phyloP scores from a whole-genome alignment of 805 yeast genomes.

The Wickerhamomyces hampshirensis region DNA sequence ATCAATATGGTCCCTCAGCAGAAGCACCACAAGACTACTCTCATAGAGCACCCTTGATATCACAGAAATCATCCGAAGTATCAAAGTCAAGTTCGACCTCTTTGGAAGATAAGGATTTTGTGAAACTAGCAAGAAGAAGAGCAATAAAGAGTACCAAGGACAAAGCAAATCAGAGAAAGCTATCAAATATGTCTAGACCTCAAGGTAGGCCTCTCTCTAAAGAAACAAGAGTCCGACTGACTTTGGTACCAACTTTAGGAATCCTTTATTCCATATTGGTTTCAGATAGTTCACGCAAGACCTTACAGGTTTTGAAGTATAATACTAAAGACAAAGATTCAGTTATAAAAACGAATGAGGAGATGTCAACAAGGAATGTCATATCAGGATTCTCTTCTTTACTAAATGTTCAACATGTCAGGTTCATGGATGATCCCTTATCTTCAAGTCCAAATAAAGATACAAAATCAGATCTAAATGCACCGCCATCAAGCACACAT shows the following conservation, averaged over 20 bases:
- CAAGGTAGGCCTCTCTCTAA: conserved; percentile 45
- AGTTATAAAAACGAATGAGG: conserved; percentile 13
- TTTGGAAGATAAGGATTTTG: conserved; percentile 12
- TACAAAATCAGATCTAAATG: too few relatives aligned
- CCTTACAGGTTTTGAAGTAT: conserved; percentile 21
- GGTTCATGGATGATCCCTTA: conserved; percentile 26
- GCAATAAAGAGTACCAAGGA: conserved; percentile 18
- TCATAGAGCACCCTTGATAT: conserved; percentile 1
- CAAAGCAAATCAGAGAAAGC: conserved; percentile 12
- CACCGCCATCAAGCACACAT: background rate
- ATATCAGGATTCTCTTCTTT: conserved; percentile 20
- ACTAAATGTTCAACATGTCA: conserved; percentile 18
- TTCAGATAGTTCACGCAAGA: conserved; percentile 24
- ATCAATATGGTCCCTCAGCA: too few relatives aligned
- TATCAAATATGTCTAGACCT: conserved; percentile 14
- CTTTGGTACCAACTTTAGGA: conserved; percentile 40
- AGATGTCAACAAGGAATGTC: conserved; percentile 18
- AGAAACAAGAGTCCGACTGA: conserved; percentile 44
- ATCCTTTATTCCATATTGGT: conserved; percentile 40
- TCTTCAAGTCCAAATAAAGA: conserved; percentile 26
- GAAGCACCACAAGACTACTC: conserved; percentile 2
- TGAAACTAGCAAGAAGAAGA: conserved; percentile 24
- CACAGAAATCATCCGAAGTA: conserved; percentile 2
- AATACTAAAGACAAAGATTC: conserved; percentile 8
- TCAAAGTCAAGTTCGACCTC: conserved; percentile 5